These are phyloP conservation scores for Colletotrichum gloeosporioides DNA, from an alignment of 2,329 filamentous ascomycete genomes.

Conservation along the genomic window DNA sequence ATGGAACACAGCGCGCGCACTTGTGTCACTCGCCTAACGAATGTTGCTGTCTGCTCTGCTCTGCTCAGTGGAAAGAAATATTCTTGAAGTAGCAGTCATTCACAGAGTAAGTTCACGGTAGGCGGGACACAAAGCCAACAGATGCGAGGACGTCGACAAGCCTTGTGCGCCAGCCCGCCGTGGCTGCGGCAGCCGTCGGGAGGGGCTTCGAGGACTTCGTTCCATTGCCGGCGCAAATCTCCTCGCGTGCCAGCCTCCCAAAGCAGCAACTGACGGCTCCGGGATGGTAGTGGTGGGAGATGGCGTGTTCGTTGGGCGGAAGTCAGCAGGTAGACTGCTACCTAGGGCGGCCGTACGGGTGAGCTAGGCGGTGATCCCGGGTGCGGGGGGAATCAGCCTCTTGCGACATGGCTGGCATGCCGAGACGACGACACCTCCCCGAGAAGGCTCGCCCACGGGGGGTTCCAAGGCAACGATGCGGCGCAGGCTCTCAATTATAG, in stretches of 20 bases:
- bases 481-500: background rate
- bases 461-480: background rate
- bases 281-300: background rate
- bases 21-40: background rate
- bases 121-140: background rate
- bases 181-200: background rate
- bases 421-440: conserved; percentile 16
- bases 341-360: background rate
- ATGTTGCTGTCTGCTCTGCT: background rate
- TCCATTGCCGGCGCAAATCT: background rate
- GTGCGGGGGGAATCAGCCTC: conserved; percentile 17
- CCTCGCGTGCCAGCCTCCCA: background rate
- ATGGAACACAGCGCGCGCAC: background rate
- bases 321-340: background rate
- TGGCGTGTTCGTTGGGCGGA: conserved; percentile 1
- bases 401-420: conserved; percentile 10
- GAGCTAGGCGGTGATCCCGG: background rate
- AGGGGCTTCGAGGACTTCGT: background rate
- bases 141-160: background rate
- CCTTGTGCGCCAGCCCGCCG: background rate
- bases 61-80: background rate
- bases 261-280: background rate
- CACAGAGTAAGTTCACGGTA: background rate
- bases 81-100: background rate
- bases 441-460: conserved; percentile 4